Base-by-base conservation (phyloP, 164 flowering plant genomes). In the Brasenia schreberi region DNA sequence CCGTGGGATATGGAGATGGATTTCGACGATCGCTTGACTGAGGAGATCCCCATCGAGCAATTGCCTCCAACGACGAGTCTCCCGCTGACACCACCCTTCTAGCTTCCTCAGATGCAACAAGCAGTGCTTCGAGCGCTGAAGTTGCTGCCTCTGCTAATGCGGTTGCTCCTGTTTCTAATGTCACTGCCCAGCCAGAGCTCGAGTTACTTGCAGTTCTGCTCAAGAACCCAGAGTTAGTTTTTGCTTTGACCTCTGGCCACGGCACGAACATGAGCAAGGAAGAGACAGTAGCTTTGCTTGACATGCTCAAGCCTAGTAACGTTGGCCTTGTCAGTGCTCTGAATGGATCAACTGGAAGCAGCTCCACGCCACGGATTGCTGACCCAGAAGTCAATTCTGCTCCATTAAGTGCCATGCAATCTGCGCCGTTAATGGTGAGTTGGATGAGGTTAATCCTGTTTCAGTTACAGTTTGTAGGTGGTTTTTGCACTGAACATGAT, bases 1-100 rank as follows among this genome's bases (percentile, higher is more conserved):
- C 99, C 99, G 5, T 95, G 99, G 99, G 99, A 92, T 77, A 66
- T 72, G n/a, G 99, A 95, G 72, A 86, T 95, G 82, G 99, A 87
- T 76, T 86, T 80, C 73, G 98, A 95, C 76, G 99, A 95, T 68
- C 59, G 85, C 17, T 75, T 92, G 78, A 95, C 98, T 64, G 87
- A 88, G 0, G 84, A 74, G 77, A 84, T 95, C 67, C 96, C 96
- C 33, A 79, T 69, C 6, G 91, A 92, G 64, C 97, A 88, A 75
- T 76, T 74, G 4, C 86, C 0, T 97, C 90, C 39, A 27, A 33
- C 10, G 5, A 42, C 19, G 61, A 52, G 18, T 18, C 7, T 23
- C 69, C 65, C 18, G 66, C n/a, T n/a, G 73, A 18, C 56, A 72
- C 64, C 56, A 64, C 59, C 49, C 14, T 67, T 9, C 65, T 49